Evolutionary conservation across 73 alveolate genomes (phyloP).

Genomic region (Effrenium voratum): DNA sequence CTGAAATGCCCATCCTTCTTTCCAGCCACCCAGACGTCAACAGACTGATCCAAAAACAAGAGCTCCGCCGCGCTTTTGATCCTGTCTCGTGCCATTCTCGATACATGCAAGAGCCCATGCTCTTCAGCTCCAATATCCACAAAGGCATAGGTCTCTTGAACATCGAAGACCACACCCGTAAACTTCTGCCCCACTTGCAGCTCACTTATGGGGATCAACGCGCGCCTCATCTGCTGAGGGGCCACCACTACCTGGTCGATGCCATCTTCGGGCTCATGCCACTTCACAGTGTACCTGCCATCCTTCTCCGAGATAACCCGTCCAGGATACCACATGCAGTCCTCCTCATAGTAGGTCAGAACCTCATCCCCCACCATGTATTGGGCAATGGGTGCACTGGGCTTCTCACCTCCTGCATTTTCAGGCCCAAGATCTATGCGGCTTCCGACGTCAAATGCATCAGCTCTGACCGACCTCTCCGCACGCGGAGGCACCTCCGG

Average conservation of each 20-base stretch:
- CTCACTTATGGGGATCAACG: constrained; percentile 27
- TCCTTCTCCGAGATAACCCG: not conserved
- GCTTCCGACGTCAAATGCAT: no score
- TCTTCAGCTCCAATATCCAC: constrained; percentile 84
- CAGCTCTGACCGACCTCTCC: no score
- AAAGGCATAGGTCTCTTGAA: constrained; percentile 12
- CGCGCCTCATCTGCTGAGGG: constrained; percentile 33
- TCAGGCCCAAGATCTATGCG: no score
- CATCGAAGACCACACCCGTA: not conserved
- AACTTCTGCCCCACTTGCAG: constrained; percentile 44
- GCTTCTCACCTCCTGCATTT: no score
- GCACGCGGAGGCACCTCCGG: no score
- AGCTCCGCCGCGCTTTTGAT: not conserved
- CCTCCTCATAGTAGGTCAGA: constrained; percentile 33
- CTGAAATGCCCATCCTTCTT: constrained; percentile 59
- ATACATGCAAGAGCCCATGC: constrained; percentile 43
- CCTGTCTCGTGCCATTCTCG: constrained; percentile 24
- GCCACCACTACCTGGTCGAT: constrained; percentile 26
- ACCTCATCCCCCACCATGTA: constrained; percentile 40
- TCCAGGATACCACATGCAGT: constrained; percentile 80
- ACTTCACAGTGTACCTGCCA: constrained; percentile 53
- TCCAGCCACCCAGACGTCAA: constrained; percentile 51
- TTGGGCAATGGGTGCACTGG: no score
- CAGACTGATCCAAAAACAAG: constrained; percentile 36
- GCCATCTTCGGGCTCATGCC: constrained; percentile 74